phyloP scores from a whole-genome alignment of 2,329 filamentous ascomycete genomes.

The Penicillium sp. region DNA sequence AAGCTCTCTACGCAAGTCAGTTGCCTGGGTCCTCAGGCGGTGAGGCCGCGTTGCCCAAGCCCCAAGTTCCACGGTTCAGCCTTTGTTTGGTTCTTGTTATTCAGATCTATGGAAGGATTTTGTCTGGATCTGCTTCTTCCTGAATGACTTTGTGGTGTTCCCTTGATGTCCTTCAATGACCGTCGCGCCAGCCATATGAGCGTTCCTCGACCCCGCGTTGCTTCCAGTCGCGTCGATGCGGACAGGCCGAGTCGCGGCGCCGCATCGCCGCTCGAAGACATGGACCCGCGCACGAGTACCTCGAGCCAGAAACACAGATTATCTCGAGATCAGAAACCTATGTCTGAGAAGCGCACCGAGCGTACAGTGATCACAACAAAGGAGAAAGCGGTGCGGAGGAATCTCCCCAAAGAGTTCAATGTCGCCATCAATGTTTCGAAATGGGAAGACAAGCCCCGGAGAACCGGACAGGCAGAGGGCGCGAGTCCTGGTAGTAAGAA shows the following conservation, averaged over 20 bases:
- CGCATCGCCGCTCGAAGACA: slow-evolving; percentile 33
- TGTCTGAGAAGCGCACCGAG: slow-evolving; percentile 41
- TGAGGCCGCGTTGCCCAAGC: slow-evolving; percentile 17
- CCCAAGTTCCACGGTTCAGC: slow-evolving; percentile 10
- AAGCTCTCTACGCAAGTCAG: slow-evolving; percentile 38
- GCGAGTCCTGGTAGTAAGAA: slow-evolving; percentile 26
- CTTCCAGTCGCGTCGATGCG: slow-evolving; percentile 40
- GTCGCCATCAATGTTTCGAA: slow-evolving; percentile 34
- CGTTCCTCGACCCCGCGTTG: slow-evolving; percentile 40
- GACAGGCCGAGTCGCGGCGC: slow-evolving; percentile 28
- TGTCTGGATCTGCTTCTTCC: not conserved
- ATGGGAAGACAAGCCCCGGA: slow-evolving; percentile 35
- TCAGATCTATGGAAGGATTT: slow-evolving; percentile 1
- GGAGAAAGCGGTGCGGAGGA: slow-evolving; percentile 62
- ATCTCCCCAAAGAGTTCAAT: slow-evolving; percentile 50
- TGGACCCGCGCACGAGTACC: slow-evolving; percentile 33
- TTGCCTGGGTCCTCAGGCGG: slow-evolving; percentile 32
- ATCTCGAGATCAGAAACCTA: slow-evolving; percentile 35
- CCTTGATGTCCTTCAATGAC: slow-evolving; percentile 41
- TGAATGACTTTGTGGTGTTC: slow-evolving; percentile 24
- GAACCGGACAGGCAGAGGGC: slow-evolving; percentile 22
- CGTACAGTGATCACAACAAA: slow-evolving; percentile 56
- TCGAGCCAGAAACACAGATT: slow-evolving; percentile 32
- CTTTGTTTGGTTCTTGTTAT: slow-evolving; percentile 8
- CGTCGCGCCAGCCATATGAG: slow-evolving; percentile 39